Conservation (phyloP, 148 eudicot genomes). For the Vaccinium corymbosum region DNA sequence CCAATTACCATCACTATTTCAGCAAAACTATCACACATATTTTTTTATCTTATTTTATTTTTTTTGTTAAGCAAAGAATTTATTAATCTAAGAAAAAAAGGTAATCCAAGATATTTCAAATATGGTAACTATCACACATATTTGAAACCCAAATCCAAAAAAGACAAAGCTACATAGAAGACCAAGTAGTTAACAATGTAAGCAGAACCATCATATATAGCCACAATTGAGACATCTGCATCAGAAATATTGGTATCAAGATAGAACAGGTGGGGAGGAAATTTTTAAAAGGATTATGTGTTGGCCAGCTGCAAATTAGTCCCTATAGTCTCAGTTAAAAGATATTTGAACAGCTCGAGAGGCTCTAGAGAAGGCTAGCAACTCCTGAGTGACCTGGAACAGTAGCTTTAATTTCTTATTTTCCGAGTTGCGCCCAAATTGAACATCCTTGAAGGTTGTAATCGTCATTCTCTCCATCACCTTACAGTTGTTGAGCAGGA, state of each 20-base stretch:
- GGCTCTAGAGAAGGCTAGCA: background rate
- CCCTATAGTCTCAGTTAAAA: background rate
- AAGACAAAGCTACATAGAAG: background rate
- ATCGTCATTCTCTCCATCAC: slow-evolving; percentile 14
- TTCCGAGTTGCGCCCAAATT: too few species aligned
- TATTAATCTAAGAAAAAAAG: too few species aligned
- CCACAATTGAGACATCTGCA: background rate
- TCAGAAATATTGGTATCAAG: background rate
- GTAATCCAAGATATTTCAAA: too few species aligned
- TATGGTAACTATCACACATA: too few species aligned
- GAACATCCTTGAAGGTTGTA: background rate
- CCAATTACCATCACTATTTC: too few species aligned
- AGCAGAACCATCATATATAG: background rate
- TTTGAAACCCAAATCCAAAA: background rate
- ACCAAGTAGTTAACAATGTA: background rate
- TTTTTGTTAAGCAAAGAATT: too few species aligned
- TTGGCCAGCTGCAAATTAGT: background rate
- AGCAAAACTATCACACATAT: too few species aligned
- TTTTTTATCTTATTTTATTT: too few species aligned
- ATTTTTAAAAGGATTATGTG: too few species aligned
- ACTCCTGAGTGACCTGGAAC: background rate
- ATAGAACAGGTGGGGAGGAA: background rate
- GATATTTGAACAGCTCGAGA: slow-evolving; percentile 12
- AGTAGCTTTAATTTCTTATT: background rate
- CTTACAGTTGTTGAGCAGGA: background rate